A percentile compares a stretch with the other conserved stretches of the same genome.
phyloP scores from a whole-genome alignment of 495 filamentous ascomycete genomes.

The Lasiosphaeria miniovina region DNA sequence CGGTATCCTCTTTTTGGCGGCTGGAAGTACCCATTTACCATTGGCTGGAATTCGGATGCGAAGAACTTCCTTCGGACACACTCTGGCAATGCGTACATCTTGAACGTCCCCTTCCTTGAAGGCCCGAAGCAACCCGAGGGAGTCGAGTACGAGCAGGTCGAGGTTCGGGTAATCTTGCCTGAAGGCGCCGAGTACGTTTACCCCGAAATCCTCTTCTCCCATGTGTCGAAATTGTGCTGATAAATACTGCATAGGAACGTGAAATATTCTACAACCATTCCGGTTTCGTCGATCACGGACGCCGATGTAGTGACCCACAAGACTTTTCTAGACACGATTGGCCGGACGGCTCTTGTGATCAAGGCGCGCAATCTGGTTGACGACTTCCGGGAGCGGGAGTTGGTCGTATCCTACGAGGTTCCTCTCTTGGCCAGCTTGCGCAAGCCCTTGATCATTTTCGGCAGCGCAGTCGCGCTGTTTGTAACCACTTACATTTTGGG shows the following conservation, averaged over 20 bases:
- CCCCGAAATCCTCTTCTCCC: not conserved
- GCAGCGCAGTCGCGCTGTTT: conserved; percentile 72
- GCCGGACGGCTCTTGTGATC: conserved; percentile 78
- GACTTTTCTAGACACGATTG: conserved; percentile 92
- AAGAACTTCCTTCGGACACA: conserved; percentile 67
- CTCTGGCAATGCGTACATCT: conserved; percentile 64
- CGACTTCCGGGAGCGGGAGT: conserved; percentile 73
- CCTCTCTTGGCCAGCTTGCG: conserved; percentile 69
- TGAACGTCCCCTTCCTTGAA: conserved; percentile 94
- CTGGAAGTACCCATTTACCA: conserved; percentile 94
- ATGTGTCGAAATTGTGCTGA: conserved; percentile 1
- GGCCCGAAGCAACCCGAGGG: conserved; percentile 83
- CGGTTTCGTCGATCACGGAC: conserved; percentile 54
- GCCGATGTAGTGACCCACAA: conserved; percentile 51
- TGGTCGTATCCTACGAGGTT: conserved; percentile 88
- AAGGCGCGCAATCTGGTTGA: conserved; percentile 84
- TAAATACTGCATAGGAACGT: conserved; percentile 54
- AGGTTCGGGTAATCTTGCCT: conserved; percentile 79
- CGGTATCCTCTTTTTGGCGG: conserved; percentile 91
- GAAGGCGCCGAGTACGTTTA: conserved; percentile 81
- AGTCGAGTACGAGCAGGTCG: conserved; percentile 76
- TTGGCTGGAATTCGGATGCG: conserved; percentile 90
- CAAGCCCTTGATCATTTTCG: conserved; percentile 82
- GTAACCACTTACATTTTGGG: conserved; percentile 71
- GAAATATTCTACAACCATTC: conserved; percentile 60